Evolutionary conservation across 2,329 filamentous ascomycete species (phyloP).

Genomic region (Colletotrichum theobromicola): DNA sequence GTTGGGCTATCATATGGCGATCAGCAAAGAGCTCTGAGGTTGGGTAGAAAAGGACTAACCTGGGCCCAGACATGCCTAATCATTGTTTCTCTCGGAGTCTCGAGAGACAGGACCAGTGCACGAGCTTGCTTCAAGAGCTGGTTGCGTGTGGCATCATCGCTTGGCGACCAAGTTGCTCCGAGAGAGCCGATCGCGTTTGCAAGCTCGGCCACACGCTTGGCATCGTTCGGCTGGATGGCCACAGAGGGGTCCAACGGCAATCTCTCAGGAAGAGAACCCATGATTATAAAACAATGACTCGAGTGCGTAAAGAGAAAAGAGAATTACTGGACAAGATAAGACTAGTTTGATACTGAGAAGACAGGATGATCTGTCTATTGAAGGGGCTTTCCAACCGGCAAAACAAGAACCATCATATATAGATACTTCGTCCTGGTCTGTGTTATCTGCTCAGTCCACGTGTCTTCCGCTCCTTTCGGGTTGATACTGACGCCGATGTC

Average conservation of each 20-base stretch:
- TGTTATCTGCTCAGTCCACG: neutral
- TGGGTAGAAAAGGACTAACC: conserved; percentile 12
- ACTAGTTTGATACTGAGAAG: no score
- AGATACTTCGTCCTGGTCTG: neutral
- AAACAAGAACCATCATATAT: neutral
- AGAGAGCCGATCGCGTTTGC: neutral
- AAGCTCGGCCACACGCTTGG: neutral
- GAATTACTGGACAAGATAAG: no score
- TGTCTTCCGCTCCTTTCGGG: neutral
- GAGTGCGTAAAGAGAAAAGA: neutral
- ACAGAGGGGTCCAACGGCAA: neutral
- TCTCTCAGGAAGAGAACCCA: neutral
- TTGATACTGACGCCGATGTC: neutral
- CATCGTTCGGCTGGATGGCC: neutral
- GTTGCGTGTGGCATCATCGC: neutral
- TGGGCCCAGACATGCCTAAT: conserved; percentile 35
- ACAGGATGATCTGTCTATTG: neutral
- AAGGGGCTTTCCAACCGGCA: neutral
- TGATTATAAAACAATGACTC: neutral
- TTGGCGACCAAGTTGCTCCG: neutral
- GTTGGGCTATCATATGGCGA: neutral
- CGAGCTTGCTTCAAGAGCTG: neutral
- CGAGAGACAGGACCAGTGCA: conserved; percentile 12
- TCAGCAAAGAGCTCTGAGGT: neutral
- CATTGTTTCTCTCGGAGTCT: conserved; percentile 36